Evolutionary conservation across 495 filamentous ascomycete genomes (phyloP).

Genomic region (Aeminium ludgeri): DNA sequence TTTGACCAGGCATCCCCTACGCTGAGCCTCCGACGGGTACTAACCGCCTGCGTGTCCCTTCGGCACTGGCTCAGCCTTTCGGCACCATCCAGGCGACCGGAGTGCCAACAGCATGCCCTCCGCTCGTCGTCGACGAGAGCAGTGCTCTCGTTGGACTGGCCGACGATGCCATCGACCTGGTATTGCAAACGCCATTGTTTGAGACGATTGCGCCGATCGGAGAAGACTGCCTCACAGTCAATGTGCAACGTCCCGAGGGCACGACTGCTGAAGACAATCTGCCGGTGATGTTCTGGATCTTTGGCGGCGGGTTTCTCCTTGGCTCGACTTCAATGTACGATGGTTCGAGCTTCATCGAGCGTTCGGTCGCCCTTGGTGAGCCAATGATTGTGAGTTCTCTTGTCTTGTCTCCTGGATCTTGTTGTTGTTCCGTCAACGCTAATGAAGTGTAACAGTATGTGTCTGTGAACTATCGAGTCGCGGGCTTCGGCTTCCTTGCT

Average conservation of each 20-base stretch:
- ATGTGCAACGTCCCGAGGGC: conserved; percentile 41
- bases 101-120: conserved; percentile 2
- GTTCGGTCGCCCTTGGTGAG: neutral
- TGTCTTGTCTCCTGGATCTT: too few relatives aligned
- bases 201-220: conserved; percentile 12
- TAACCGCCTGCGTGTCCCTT: conserved; percentile 21
- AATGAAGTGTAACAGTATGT: neutral
- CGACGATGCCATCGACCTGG: neutral
- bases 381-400: neutral
- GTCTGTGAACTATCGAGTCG: conserved; percentile 32
- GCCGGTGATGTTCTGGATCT: conserved; percentile 56
- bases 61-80: conserved; percentile 10
- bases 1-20: conserved; percentile 22
- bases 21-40: conserved; percentile 20
- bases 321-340: conserved; percentile 29
- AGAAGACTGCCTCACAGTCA: conserved; percentile 51
- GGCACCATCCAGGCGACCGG: conserved; percentile 17
- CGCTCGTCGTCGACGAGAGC: neutral
- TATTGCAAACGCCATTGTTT: neutral
- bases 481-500: conserved; percentile 40
- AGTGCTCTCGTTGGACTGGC: neutral
- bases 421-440: too few relatives aligned
- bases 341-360: neutral
- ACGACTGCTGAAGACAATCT: conserved; percentile 37
- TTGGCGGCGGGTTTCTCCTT: conserved; percentile 46